Evolutionary conservation across 345 rosid genomes (phyloP), one percentile per base, ranked within the genome.

Genomic region (Aegle marmelos): DNA sequence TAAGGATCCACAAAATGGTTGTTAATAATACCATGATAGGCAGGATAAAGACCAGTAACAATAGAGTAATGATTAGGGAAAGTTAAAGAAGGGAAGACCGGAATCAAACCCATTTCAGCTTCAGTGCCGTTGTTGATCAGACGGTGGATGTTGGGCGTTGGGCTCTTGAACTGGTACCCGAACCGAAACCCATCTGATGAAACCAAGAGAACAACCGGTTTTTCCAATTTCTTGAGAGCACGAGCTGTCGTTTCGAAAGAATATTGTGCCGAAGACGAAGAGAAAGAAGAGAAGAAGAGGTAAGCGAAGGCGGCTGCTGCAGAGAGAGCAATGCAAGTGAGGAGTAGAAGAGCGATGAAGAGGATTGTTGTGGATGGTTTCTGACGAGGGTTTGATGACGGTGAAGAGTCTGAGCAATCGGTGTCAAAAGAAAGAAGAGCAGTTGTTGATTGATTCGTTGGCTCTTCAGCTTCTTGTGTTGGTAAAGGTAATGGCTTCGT

Each of bases 41-140:
- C 89, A 48, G 99, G 99, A 78, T 95, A 95, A 45, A 95, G 91
- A 63, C 98, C 99, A 50, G 98, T 93, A 58, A 89, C 98, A 66
- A 95, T 95, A 28, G 99, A 90, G 89, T 93, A 93, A 78, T 95
- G 99, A 73, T 95, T 93, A 41, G 98, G 98, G 83, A 95, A 95
- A 41, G 97, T 95, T 59, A 93, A 85, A 5, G 97, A 84, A 25
- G 99, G 99, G 70, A 86, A 95, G 39, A 95, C 98, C 4, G 98
- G 94, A 81, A 95, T 92, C 82, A 95, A 48, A 80, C 99, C 99
- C 33, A 81, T 84, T 68, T 91, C 96, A 0, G 99, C 98, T 80
- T 92, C 98, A 0, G 99, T 93, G 58, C 98, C 99, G 48, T 93
- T 89, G 25, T 85, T 70, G 78, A 93, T 90, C 85, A 95, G 73